Evolutionary conservation across 805 yeast genomes (phyloP), one percentile per base, ranked within the genome.

Genomic region (Saccharomycopsis capsularis): DNA sequence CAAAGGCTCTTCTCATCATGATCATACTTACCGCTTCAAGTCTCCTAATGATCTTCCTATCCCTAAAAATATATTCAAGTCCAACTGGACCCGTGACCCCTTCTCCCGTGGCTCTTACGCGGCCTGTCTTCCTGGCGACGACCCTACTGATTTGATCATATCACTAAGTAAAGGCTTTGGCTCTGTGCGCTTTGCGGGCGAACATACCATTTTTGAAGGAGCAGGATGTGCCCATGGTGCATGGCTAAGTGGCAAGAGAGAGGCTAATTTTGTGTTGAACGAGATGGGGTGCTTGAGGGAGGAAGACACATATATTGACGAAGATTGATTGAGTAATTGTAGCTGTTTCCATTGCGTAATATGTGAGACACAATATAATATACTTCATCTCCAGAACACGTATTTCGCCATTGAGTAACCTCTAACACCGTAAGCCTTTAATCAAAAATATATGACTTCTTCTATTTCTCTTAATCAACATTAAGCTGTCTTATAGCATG

Each of bases 181-280:
- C 11, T 68, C 71, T 6, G 65, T 89, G 2, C 69, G 95, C 39
- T 89, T 89, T 69, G 96, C 96, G 0, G 96, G 96, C 5, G 96
- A 89, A 60, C 96, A 89, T 62, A 84, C 96, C 0, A 78, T 80
- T 21, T 66, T 78, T 56, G 95, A 87, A 56, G 96, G 95, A 5
- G 84, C 88, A 15, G 96, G 96, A 0, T 89, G 95, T 57, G 93
- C 84, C 3, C 95, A 89, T 61, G 96, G 95, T 0, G 96, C 96
- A 0, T 87, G 86, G 78, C 68, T 70, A 53, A 82, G 91, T 58
- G 96, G 91, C 1, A 59, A 58, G 43, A 67, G 91, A 54, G 81
- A 77, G 55, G 81, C 80, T 0, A 57, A 57, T 3, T 64, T 60
- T 46, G 65, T 75, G 7, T 37, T 66, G 27, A 55, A 59, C 18